Conservation (phyloP, 306 rosid species). For the Citrullus mucosospermus region DNA sequence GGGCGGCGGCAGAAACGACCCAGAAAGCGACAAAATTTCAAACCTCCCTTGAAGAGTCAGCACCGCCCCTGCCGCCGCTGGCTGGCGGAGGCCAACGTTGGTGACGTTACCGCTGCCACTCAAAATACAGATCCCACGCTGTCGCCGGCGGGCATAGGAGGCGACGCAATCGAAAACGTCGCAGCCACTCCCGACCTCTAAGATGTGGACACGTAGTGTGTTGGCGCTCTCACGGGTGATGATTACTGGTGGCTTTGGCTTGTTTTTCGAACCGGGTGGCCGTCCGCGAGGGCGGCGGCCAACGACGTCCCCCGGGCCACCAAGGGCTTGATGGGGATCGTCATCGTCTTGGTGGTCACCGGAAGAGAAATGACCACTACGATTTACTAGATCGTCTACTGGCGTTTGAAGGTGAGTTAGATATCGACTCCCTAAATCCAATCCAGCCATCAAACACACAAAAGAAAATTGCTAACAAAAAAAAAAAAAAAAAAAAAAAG, state of each 20-base stretch:
- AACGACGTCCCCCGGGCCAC: not conserved
- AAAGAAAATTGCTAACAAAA: not conserved
- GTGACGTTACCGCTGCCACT: conserved; percentile 10
- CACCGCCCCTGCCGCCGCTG: conserved; percentile 3
- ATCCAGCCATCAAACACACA: conserved; percentile 4
- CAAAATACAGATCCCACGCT: conserved; percentile 15
- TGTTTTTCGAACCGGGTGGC: conserved; percentile 12
- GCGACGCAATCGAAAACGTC: conserved; percentile 8
- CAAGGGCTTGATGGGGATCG: not conserved
- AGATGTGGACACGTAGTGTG: conserved; percentile 10
- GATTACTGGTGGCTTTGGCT: conserved; percentile 8
- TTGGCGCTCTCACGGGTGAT: conserved; percentile 16
- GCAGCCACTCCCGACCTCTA: conserved; percentile 7
- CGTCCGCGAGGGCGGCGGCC: conserved; percentile 10
- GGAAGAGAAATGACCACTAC: not conserved
- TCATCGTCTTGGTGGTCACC: not conserved
- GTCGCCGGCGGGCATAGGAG: conserved; percentile 7
- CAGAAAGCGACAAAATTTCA: conserved; percentile 11
- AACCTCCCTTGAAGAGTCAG: conserved; percentile 14
- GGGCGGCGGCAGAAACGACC: conserved; percentile 12
- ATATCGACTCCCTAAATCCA: conserved; percentile 11
- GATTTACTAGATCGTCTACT: not conserved
- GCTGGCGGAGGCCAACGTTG: conserved; percentile 9
- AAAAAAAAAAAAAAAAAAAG: not conserved
- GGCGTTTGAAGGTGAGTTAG: not conserved